A percentile compares a stretch with the other conserved stretches of the same genome.
Conservation (phyloP, 345 rosid genomes). For the Rhizophora apiculata region DNA sequence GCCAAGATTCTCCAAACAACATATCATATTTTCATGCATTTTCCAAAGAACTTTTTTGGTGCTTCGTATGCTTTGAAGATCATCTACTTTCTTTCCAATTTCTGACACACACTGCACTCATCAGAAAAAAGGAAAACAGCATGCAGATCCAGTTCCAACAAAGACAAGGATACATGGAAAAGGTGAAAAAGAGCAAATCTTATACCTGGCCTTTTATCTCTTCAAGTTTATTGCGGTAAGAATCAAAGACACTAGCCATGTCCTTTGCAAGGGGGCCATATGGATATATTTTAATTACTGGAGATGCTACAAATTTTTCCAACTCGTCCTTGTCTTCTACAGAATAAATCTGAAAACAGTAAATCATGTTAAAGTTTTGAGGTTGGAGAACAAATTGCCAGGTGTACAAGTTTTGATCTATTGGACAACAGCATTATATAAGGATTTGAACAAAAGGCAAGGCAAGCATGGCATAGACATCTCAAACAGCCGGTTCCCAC, state of each 20-base stretch:
- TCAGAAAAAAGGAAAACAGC: constrained; percentile 20
- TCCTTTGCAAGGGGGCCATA: constrained; percentile 47
- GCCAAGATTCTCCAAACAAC: constrained; percentile 69
- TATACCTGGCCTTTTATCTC: constrained; percentile 59
- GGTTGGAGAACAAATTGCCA: not conserved
- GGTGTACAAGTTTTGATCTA: not conserved
- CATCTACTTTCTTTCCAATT: constrained; percentile 45
- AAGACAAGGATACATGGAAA: constrained; percentile 13
- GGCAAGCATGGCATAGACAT: constrained; percentile 16
- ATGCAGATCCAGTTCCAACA: constrained; percentile 19
- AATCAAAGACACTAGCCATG: constrained; percentile 28
- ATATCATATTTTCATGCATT: constrained; percentile 65
- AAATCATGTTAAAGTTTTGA: not conserved
- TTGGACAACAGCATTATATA: not conserved
- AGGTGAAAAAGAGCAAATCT: constrained; percentile 10
- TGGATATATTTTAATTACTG: constrained; percentile 54
- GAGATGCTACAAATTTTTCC: constrained; percentile 65
- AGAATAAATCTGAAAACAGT: constrained; percentile 58
- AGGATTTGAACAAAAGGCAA: not conserved
- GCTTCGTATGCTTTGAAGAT: constrained; percentile 45
- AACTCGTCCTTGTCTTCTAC: constrained; percentile 64
- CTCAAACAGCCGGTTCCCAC: constrained; percentile 16
- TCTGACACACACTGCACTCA: constrained; percentile 62
- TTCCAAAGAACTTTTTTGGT: constrained; percentile 51
- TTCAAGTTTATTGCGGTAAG: constrained; percentile 37